These are phyloP conservation scores for Eimeria tenella DNA, from an alignment of 169 alveolate species.

Conservation along the genomic window DNA sequence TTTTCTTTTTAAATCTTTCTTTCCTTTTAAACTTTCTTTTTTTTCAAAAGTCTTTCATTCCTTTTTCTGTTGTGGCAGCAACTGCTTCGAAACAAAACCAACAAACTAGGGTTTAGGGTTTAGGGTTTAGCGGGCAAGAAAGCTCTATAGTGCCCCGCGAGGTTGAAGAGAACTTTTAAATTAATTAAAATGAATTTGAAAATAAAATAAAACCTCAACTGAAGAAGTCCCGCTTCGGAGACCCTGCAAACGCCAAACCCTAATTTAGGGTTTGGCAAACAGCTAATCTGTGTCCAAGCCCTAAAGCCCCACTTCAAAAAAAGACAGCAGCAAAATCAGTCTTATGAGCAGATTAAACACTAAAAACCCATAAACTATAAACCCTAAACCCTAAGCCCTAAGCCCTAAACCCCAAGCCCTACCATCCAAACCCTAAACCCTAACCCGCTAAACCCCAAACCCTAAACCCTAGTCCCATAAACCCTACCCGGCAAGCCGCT, in stretches of 20 bases:
- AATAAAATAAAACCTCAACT: neutral
- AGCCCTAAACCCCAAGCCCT: neutral
- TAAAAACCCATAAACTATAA: no score
- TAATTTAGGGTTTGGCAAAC: no score
- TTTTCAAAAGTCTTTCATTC: neutral
- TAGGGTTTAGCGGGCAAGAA: neutral
- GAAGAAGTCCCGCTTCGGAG: neutral
- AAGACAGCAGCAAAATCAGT: no score
- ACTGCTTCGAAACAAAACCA: neutral
- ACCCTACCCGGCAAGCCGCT: neutral
- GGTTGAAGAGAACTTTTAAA: neutral
- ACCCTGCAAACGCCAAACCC: no score
- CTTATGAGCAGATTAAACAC: no score
- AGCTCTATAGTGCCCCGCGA: neutral
- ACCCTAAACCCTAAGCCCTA: no score
- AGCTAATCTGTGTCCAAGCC: neutral
- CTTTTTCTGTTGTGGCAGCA: neutral
- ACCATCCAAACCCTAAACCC: neutral
- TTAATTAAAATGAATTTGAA: no score
- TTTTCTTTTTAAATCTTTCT: slow-evolving; percentile 39
- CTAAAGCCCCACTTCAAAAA: no score
- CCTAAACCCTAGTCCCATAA: neutral
- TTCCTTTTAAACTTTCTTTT: slow-evolving; percentile 73
- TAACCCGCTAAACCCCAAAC: neutral
- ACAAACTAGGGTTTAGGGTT: neutral